These are phyloP conservation scores for Thelonectria discophora DNA, from an alignment of 2,329 filamentous ascomycete species.

Conservation along the genomic window DNA sequence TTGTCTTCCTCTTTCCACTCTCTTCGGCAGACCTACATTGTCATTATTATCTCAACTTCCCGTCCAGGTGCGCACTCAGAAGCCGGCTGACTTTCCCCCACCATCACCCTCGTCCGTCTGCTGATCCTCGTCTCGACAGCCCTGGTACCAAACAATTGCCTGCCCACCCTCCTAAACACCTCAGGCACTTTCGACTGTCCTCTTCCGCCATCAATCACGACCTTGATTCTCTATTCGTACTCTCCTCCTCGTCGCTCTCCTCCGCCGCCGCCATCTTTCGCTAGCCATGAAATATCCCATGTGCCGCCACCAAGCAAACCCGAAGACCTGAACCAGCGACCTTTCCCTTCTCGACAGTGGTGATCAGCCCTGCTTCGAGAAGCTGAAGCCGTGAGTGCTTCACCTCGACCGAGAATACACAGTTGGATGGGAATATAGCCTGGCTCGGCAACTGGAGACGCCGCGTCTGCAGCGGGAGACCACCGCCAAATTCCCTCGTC, in stretches of 20 bases:
- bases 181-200: constrained; percentile 22
- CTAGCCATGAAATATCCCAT: neutral
- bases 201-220: constrained; percentile 24
- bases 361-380: constrained; percentile 15
- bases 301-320: constrained; percentile 26
- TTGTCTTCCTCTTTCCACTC: constrained; percentile 1
- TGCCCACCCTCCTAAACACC: constrained; percentile 11
- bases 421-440: constrained; percentile 12
- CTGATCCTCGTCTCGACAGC: constrained; percentile 31
- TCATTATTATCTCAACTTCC: neutral
- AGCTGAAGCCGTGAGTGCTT: neutral
- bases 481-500: neutral
- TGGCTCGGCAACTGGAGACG: constrained; percentile 1
- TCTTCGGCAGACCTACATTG: neutral
- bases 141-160: constrained; percentile 22
- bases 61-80: constrained; percentile 29
- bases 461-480: neutral
- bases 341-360: constrained; percentile 23
- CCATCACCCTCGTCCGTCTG: constrained; percentile 36
- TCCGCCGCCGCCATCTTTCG: constrained; percentile 20
- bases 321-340: constrained; percentile 26
- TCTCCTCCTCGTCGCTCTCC: constrained; percentile 11
- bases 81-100: constrained; percentile 34
- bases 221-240: constrained; percentile 26
- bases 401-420: neutral